Base-by-base conservation (phyloP, 352 stramenopile species). In the Pythium utonaiense region DNA sequence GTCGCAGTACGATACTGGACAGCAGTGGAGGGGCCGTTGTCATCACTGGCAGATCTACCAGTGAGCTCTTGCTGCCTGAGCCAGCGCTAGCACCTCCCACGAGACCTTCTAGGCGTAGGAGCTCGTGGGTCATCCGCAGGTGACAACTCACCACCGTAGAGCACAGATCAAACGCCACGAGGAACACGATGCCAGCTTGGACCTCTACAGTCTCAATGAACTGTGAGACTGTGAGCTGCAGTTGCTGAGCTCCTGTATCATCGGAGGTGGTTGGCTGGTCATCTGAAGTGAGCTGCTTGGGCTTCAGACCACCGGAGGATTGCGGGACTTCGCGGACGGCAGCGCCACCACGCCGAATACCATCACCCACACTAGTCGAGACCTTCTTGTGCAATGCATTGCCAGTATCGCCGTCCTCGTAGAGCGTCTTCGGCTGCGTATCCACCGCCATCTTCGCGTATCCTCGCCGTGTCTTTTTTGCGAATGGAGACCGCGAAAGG, bases 201-300 rank as follows among this genome's bases (percentile, higher is more conserved):
- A 64, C 70, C 34, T 89, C 76, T 2, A 74, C 66, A 12, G 70
- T 83, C 64, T 92, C 80, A 22, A 92, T 45, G 31, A 83, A 73
- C 6, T n/a, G 16, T 1, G 52, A 53, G 16, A 67, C 30, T 5
- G 17, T 48, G 16, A 24, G 25, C 22, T 45, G 33, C 1, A 49
- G 42, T n/a, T 44, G 42, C 28, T 28, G 27, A 19, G 19, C n/a
- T 31, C 31, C 5, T 22, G 19, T 5, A 9, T 52, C 53, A 16
- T 19, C 21, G 9, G 38, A 34, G 31, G 31, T 12, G 6, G 31
- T 6, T 12, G 31, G 12, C 31, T 36, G 31, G 31, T 36, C 31
- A 36, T 36, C 31, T 14, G n/a, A 3, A 41, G 6, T 41, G 10
- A 17, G 14, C 10, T 41, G 14, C n/a, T 9, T 9, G n/a, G 34